Conservation (phyloP, 1,139 yeast genomes). For the Pichia sp. region DNA sequence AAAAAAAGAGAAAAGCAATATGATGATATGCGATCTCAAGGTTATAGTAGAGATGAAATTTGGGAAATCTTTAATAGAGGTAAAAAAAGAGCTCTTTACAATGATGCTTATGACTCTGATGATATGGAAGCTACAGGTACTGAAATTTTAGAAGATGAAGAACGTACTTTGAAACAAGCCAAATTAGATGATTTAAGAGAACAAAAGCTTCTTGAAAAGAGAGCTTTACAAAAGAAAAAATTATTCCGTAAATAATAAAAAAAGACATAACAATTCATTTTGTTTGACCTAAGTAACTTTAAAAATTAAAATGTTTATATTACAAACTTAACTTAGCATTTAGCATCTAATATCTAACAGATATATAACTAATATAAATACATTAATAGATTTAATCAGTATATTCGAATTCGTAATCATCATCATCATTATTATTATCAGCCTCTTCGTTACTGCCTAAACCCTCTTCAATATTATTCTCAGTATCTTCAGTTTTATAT, state of each 20-base stretch:
- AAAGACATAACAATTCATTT: too few relatives aligned
- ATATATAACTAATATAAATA: not conserved
- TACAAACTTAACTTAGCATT: too few relatives aligned
- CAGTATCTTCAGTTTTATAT: not conserved
- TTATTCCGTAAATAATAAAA: not conserved
- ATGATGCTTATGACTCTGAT: constrained; percentile 52
- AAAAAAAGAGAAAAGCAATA: constrained; percentile 45
- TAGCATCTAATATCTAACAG: too few relatives aligned
- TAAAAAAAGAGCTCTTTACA: constrained; percentile 34
- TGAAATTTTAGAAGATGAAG: constrained; percentile 79
- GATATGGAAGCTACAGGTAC: constrained; percentile 96
- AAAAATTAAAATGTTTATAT: too few relatives aligned
- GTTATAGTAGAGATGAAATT: constrained; percentile 76
- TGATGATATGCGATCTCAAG: constrained; percentile 31
- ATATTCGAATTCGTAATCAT: constrained; percentile 30
- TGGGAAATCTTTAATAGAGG: constrained; percentile 81
- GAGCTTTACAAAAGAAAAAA: constrained; percentile 26
- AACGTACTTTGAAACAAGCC: constrained; percentile 43
- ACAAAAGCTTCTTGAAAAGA: constrained; percentile 23
- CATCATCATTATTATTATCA: constrained; percentile 13
- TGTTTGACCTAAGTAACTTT: too few relatives aligned
- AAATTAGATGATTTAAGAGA: constrained; percentile 29
- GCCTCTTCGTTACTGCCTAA: constrained; percentile 12
- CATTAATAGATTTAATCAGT: constrained; percentile 20
- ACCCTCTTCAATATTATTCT: not conserved